Evolutionary conservation across 1,284 basidiomycete genomes (phyloP).

Genomic region (Cutaneotrichosporon cavernicola): DNA sequence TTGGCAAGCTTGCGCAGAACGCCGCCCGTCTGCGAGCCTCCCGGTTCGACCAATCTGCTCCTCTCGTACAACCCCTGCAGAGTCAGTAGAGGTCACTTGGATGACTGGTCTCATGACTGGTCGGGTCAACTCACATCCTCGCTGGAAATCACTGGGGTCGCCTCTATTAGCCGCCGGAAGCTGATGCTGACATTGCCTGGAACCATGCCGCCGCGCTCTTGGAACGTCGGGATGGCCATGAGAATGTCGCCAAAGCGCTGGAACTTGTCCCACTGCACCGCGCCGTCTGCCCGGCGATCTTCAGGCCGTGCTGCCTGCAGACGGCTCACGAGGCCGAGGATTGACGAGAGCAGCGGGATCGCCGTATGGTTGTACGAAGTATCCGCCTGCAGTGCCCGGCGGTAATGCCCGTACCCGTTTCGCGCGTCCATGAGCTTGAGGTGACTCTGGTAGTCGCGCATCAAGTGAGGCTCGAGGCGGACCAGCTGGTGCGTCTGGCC

Average conservation of each 20-base stretch:
- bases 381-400: slow-evolving; percentile 44
- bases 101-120: neutral
- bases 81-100: slow-evolving; percentile 19
- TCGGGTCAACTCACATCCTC: slow-evolving; percentile 46
- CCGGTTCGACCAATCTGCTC: slow-evolving; percentile 33
- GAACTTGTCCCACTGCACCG: slow-evolving; percentile 49
- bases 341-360: slow-evolving; percentile 47
- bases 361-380: slow-evolving; percentile 40
- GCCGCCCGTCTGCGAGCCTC: slow-evolving; percentile 15
- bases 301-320: slow-evolving; percentile 40
- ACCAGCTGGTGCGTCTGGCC: slow-evolving; percentile 41
- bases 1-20: slow-evolving; percentile 27
- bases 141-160: slow-evolving; percentile 39
- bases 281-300: slow-evolving; percentile 38
- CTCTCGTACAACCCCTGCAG: slow-evolving; percentile 37
- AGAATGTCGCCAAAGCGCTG: slow-evolving; percentile 43
- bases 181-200: slow-evolving; percentile 25
- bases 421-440: slow-evolving; percentile 49
- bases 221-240: slow-evolving; percentile 42
- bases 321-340: slow-evolving; percentile 38
- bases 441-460: slow-evolving; percentile 44
- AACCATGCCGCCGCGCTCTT: slow-evolving; percentile 33
- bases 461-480: slow-evolving; percentile 25
- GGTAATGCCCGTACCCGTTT: slow-evolving; percentile 45
- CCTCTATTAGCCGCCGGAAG: slow-evolving; percentile 39